Evolutionary conservation across 2,329 filamentous ascomycete genomes (phyloP), one percentile per base, ranked within the genome.

Genomic region (Pseudophaeomoniella oleicola): DNA sequence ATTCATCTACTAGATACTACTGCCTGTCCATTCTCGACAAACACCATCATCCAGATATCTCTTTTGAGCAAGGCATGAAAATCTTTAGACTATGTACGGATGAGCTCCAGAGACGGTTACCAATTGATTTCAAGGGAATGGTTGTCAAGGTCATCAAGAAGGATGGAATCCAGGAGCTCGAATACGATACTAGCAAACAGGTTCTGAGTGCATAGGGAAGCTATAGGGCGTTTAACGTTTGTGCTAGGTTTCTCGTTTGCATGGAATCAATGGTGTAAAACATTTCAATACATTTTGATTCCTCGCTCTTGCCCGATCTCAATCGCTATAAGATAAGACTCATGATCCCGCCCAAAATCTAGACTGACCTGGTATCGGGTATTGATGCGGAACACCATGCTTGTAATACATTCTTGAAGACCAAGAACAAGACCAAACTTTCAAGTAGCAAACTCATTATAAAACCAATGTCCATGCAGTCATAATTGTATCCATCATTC

Each of bases 51-150:
- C 88, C 90, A 34, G 81, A 94, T 54, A 96, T 98, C 60, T 74
- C 72, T 42, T 77, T 90, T 37, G 86, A 81, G 44, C 75, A 93
- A 59, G 90, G 90, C 39, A 74, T 94, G 64, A 90, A 94, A 69
- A 76, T 98, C 44, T 67, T 98, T 52, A 79, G 75, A 51, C 81
- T 94, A 78, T 98, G 90, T 66, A 90, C 84, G 48, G 87, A 96
- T 59, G 90, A 98, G 69, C 67, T 98, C 56, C 94, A 94, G 75
- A 78, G 90, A 58, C 76, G 92, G 62, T 74, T 98, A 69, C 90
- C 90, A 41, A 87, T 98, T 56, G 90, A 98, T 60, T 98, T 96
- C 74, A 98, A 98, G 72, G 90, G 90, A 29, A 83, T 94, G 50
- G 50, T 78, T 54, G 87, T 98, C 51, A 96, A 96, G 71, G 81